Evolutionary conservation across 148 eudicot species (phyloP).

Genomic region (Diospyros lotus): DNA sequence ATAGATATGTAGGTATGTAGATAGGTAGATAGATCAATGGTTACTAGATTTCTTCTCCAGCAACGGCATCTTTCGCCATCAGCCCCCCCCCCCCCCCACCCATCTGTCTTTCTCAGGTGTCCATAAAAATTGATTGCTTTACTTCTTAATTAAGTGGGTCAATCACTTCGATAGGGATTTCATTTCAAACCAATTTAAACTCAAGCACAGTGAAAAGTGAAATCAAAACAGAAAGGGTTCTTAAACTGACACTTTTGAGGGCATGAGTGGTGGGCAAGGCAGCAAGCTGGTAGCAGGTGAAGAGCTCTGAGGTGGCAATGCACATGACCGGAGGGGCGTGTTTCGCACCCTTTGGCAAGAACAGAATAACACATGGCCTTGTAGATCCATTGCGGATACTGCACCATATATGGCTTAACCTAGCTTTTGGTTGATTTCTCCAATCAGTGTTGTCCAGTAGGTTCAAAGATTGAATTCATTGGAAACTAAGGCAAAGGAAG

Average conservation of each 20-base stretch:
- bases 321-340: constrained; percentile 91
- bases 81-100: too few species aligned
- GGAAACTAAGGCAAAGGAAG: constrained; percentile 9
- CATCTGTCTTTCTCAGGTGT: too few species aligned
- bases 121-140: background rate
- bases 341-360: constrained; percentile 68
- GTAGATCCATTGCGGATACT: constrained; percentile 71
- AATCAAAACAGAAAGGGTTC: too few species aligned
- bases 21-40: too few species aligned
- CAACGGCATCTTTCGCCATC: too few species aligned
- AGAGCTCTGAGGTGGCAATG: constrained; percentile 83
- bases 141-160: background rate
- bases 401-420: constrained; percentile 66
- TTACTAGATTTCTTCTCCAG: too few species aligned
- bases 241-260: constrained; percentile 55
- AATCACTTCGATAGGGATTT: background rate
- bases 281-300: constrained; percentile 67
- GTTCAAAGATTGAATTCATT: constrained; percentile 53
- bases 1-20: too few species aligned
- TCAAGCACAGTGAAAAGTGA: too few species aligned
- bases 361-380: constrained; percentile 88
- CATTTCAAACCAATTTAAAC: background rate
- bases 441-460: constrained; percentile 63
- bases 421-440: constrained; percentile 66
- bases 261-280: constrained; percentile 95